phyloP scores from a whole-genome alignment of 1,284 basidiomycete species.

The Apiotrichum domesticum region DNA sequence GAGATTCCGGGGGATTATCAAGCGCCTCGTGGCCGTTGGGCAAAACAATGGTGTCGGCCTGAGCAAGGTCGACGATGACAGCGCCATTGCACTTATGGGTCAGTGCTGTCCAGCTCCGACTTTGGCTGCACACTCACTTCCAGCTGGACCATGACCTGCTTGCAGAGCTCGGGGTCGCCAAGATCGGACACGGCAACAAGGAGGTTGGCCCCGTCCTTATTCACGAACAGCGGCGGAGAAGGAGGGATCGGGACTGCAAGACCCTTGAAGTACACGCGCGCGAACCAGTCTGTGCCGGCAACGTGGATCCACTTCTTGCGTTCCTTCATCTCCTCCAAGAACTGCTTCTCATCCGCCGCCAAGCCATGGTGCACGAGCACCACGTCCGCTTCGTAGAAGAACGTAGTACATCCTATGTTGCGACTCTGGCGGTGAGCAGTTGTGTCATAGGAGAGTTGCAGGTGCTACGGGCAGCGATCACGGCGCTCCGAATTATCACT shows the following conservation, averaged over 20 bases:
- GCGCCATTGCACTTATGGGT: constrained; percentile 11
- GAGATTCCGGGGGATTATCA: neutral
- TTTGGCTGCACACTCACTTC: constrained; percentile 12
- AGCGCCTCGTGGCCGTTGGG: constrained; percentile 6
- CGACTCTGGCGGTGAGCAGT: too few relatives aligned
- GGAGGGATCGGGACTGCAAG: neutral
- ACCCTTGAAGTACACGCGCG: constrained; percentile 18
- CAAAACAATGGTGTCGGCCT: constrained; percentile 10
- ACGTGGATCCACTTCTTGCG: constrained; percentile 1
- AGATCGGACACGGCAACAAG: constrained; percentile 11
- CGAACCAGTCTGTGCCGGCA: constrained; percentile 12
- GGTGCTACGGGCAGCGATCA: too few relatives aligned
- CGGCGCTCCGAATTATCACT: too few relatives aligned
- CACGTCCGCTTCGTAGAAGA: constrained; percentile 3
- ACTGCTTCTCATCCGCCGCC: too few relatives aligned
- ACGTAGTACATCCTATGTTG: too few relatives aligned
- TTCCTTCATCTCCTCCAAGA: neutral
- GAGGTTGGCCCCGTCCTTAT: neutral
- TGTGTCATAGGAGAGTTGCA: too few relatives aligned
- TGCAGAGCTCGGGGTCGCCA: constrained; percentile 1
- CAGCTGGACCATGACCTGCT: constrained; percentile 12
- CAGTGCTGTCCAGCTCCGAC: too few relatives aligned
- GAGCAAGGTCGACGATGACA: constrained; percentile 11
- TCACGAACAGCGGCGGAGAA: constrained; percentile 1
- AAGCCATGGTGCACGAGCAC: constrained; percentile 7